A percentile compares a stretch with the other conserved stretches of the same genome.
phyloP scores from a whole-genome alignment of 441 rosid species.

The Pelargonium exstipulatum region DNA sequence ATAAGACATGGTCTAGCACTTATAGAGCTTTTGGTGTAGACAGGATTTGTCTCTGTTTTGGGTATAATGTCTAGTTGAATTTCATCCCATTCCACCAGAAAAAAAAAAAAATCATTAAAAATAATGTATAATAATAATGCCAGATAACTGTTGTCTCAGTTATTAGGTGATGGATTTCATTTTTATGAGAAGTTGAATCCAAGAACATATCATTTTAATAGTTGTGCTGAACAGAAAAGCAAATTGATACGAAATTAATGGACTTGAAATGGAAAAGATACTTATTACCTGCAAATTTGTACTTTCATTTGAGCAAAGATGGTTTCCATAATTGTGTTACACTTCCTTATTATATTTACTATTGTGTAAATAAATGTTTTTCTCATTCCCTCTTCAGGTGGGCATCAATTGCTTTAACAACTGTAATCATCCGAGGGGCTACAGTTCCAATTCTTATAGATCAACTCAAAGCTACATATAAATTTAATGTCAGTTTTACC shows the following conservation, averaged over 20 bases:
- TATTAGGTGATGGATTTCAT: not conserved
- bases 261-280: too few species aligned
- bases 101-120: too few species aligned
- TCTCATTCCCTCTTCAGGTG: conserved; percentile 30
- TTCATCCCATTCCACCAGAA: not conserved
- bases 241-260: too few species aligned
- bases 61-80: not conserved
- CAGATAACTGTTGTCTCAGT: not conserved
- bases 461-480: conserved; percentile 41
- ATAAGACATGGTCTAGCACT: not conserved
- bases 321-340: not conserved
- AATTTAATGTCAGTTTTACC: conserved; percentile 34
- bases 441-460: conserved; percentile 40
- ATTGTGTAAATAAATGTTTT: not conserved
- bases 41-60: not conserved
- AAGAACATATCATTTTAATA: not conserved
- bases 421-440: conserved; percentile 40
- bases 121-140: not conserved
- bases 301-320: not conserved
- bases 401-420: conserved; percentile 46
- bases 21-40: not conserved
- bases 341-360: not conserved
- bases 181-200: not conserved
- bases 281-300: too few species aligned
- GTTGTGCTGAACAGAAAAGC: too few species aligned